Conservation (phyloP, 805 yeast genomes). For the Ogataea allantospora region DNA sequence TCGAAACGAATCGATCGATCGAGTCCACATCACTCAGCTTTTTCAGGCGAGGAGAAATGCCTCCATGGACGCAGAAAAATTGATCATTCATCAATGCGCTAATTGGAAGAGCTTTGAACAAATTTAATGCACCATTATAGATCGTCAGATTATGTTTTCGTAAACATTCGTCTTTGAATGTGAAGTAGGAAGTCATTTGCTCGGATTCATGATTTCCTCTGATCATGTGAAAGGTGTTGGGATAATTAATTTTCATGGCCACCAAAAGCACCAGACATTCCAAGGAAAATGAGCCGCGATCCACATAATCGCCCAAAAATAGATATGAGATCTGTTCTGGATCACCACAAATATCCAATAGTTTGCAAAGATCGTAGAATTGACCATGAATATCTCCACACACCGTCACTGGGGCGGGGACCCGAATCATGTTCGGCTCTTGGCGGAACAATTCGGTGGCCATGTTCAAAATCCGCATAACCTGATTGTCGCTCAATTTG, state of each 20-base stretch:
- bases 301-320: conserved; percentile 94
- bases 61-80: conserved; percentile 95
- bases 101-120: conserved; percentile 84
- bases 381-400: conserved; percentile 98
- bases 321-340: conserved; percentile 73
- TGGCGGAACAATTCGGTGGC: conserved; percentile 60
- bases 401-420: conserved; percentile 90
- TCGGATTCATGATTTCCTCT: conserved; percentile 95
- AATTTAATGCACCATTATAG: conserved; percentile 68
- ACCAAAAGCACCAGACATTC: conserved; percentile 79
- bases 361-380: conserved; percentile 81
- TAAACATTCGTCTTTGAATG: conserved; percentile 85
- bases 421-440: conserved; percentile 77
- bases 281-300: conserved; percentile 87
- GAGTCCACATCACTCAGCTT: conserved; percentile 64
- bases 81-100: conserved; percentile 92
- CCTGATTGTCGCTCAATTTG: conserved; percentile 67
- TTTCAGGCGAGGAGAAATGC: conserved; percentile 79
- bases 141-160: conserved; percentile 70
- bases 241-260: conserved; percentile 75
- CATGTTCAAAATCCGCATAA: conserved; percentile 56
- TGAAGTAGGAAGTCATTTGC: conserved; percentile 90
- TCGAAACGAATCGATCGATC: conserved; percentile 71
- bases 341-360: conserved; percentile 90
- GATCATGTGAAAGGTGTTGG: conserved; percentile 70